These are phyloP conservation scores for Pythium periplocum DNA, from an alignment of 352 stramenopile species.

Conservation along the genomic window DNA sequence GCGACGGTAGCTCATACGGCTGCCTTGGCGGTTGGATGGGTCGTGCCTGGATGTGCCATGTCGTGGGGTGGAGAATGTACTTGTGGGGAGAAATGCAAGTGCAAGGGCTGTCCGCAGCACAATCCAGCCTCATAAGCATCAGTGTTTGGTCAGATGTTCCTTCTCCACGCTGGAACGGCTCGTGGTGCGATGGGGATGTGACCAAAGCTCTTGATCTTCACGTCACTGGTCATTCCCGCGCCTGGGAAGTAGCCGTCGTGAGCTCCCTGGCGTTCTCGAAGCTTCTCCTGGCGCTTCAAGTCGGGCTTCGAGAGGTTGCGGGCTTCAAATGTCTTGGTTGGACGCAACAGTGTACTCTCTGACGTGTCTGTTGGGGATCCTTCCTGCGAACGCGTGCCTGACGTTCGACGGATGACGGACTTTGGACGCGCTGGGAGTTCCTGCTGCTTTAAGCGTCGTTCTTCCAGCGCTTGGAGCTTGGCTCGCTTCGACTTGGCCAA, in stretches of 20 bases:
- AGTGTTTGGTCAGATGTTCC: constrained; percentile 28
- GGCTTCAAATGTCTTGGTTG: constrained; percentile 51
- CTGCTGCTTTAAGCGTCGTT: constrained; percentile 26
- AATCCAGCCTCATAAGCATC: constrained; percentile 37
- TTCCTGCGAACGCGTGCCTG: no score
- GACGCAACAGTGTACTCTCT: constrained; percentile 5
- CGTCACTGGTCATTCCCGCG: constrained; percentile 34
- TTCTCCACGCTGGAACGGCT: constrained; percentile 49
- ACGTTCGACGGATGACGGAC: constrained; percentile 3
- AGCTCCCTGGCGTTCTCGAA: constrained; percentile 33
- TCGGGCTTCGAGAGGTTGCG: constrained; percentile 41
- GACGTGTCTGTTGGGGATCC: constrained; percentile 1
- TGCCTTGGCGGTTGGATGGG: constrained; percentile 70
- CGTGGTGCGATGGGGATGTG: constrained; percentile 62
- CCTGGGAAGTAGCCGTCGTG: constrained; percentile 56
- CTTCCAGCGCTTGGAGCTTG: constrained; percentile 36
- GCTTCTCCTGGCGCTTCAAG: constrained; percentile 28
- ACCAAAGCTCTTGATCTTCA: constrained; percentile 65
- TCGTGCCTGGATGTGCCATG: constrained; percentile 77
- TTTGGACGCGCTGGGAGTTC: constrained; percentile 41
- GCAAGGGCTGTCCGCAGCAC: constrained; percentile 66
- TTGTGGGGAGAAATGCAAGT: constrained; percentile 75
- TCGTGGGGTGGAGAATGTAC: constrained; percentile 71
- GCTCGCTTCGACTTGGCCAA: constrained; percentile 44
- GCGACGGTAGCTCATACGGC: constrained; percentile 73